Conservation (phyloP, 1,139 yeast genomes). For the Debaryomycetaceae sp. region DNA sequence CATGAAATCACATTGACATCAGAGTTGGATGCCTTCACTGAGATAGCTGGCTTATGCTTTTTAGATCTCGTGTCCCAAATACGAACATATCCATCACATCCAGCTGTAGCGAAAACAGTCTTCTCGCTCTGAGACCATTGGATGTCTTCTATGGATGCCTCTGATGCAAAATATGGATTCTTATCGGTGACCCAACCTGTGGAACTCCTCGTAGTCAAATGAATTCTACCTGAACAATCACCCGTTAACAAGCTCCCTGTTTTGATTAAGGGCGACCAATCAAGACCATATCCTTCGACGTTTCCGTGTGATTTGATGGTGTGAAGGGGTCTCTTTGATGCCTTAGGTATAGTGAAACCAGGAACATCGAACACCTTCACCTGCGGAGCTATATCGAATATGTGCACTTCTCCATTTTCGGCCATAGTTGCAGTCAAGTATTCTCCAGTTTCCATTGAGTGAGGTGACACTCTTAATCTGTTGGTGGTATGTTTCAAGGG, state of each 20-base stretch:
- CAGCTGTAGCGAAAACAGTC: constrained; percentile 92
- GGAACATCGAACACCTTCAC: constrained; percentile 83
- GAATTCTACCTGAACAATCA: constrained; percentile 81
- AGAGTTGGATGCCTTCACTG: constrained; percentile 74
- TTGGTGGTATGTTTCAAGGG: constrained; percentile 84
- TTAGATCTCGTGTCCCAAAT: constrained; percentile 97
- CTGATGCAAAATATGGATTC: constrained; percentile 67
- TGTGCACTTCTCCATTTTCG: constrained; percentile 85
- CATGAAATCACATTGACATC: constrained; percentile 96
- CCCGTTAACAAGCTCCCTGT: constrained; percentile 87
- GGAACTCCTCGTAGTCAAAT: constrained; percentile 71
- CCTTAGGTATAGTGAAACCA: constrained; percentile 76
- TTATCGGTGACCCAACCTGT: constrained; percentile 86
- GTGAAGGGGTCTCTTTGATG: constrained; percentile 75
- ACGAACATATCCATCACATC: constrained; percentile 86
- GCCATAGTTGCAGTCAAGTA: constrained; percentile 84
- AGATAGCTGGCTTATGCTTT: constrained; percentile 85
- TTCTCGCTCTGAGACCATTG: constrained; percentile 94
- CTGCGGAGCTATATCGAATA: constrained; percentile 80
- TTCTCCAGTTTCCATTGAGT: constrained; percentile 72
- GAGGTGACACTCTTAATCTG: constrained; percentile 82
- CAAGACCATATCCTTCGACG: constrained; percentile 95
- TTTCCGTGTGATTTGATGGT: constrained; percentile 89
- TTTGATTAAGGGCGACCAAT: constrained; percentile 86
- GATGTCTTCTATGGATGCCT: constrained; percentile 86